These are phyloP conservation scores for Geotrichum siamense DNA, from an alignment of 1,139 yeast species.

Conservation along the genomic window DNA sequence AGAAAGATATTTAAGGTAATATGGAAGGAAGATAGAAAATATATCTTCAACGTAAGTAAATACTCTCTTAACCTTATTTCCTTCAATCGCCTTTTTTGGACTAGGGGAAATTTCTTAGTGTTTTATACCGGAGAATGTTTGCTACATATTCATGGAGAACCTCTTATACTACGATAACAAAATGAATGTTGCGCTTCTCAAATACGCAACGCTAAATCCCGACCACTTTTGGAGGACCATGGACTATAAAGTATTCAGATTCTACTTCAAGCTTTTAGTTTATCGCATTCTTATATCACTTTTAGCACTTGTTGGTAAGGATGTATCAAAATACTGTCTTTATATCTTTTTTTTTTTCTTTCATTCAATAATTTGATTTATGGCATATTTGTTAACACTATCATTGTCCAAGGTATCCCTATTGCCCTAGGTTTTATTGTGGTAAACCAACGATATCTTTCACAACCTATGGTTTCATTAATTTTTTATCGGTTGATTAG, in stretches of 20 bases:
- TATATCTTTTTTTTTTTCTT: no score
- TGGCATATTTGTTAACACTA: background rate
- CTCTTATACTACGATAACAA: no score
- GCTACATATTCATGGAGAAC: no score
- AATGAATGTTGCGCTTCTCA: background rate
- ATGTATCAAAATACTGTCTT: no score
- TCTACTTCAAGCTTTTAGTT: background rate
- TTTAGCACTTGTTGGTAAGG: background rate
- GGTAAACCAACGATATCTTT: background rate
- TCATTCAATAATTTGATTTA: no score
- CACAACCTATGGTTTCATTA: background rate
- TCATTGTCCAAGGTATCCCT: background rate
- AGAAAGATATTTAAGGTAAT: no score
- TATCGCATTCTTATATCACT: background rate
- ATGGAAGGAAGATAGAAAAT: no score
- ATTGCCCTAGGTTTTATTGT: background rate
- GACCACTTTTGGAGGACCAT: background rate
- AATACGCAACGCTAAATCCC: background rate
- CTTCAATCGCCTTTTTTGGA: no score
- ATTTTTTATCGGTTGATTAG: background rate
- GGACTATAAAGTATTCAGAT: background rate
- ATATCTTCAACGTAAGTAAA: no score
- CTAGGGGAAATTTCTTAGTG: no score
- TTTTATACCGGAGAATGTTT: no score
- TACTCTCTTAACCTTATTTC: no score